Base-by-base conservation (phyloP, 352 stramenopile species). In the Elongisporangium senticosum region DNA sequence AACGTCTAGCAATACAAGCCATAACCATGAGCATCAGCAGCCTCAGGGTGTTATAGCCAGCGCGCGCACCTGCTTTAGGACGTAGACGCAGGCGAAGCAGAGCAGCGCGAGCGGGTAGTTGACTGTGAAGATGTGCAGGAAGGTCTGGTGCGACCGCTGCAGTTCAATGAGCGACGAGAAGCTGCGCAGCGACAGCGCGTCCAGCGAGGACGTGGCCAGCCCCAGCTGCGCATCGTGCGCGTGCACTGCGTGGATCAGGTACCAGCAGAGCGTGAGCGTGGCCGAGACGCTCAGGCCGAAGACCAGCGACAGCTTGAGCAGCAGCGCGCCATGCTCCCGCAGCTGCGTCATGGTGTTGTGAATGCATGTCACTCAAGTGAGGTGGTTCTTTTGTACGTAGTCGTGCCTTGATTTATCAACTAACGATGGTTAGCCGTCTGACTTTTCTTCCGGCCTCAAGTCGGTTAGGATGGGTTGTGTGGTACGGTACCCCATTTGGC, bases 11-110 rank as follows among this genome's bases (percentile, higher is more conserved):
- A 49, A 51, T 14, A 22, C 39, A 21, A 22, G 1, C 20, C 43
- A 49, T 22, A 61, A 57, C 49, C 33, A 56, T 19, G 24, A 21
- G 17, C 14, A 7, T 50, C n/a, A 52, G 15, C 13, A 56, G 51
- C 23, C 37, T 49, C 64, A 48, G 6, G 7, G 17, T 13, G 1
- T 2, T 39, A 39, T 4, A 39, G 28, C 24, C 24, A 55, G n/a
- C n/a, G n/a, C n/a, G 57, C 61, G n/a, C 26, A 87, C 77, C 75
- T 92, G 84, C 68, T 94, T 94, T 51, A 94, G 77, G 49, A 89
- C 70, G 72, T 90, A 94, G 59, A 90, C 60, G 59, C 70, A 77
- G 3, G 72, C 70, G 61, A 90, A 92, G 58, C 78, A 89, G 23
- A 72, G 54, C 56, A 94, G 53, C n/a, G 81, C 77, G n/a, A 92